phyloP scores from a whole-genome alignment of 1,139 yeast genomes.

The Candida sanyaensis region DNA sequence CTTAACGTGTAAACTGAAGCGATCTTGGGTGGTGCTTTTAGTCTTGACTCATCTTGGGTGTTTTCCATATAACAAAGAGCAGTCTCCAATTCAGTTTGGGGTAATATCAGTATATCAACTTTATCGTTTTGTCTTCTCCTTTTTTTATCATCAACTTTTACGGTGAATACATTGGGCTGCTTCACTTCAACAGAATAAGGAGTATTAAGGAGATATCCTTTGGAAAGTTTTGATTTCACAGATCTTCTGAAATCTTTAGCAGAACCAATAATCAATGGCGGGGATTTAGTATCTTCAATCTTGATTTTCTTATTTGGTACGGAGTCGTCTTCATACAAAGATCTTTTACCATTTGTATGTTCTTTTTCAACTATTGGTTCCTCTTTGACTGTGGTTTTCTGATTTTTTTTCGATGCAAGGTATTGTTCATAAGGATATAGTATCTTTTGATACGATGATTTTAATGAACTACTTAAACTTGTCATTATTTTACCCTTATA shows the following conservation, averaged over 20 bases:
- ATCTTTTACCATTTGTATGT: conserved; percentile 12
- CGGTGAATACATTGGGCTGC: conserved; percentile 25
- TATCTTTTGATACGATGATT: conserved; percentile 51
- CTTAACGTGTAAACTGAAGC: conserved; percentile 50
- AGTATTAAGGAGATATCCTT: conserved; percentile 51
- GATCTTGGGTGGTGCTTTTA: conserved; percentile 25
- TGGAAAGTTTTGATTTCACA: conserved; percentile 42
- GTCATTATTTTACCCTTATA: conserved; percentile 61
- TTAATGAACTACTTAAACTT: conserved; percentile 67
- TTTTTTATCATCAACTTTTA: conserved; percentile 17
- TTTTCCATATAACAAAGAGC: conserved; percentile 21
- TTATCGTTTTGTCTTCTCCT: conserved; percentile 20
- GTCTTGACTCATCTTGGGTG: conserved; percentile 29
- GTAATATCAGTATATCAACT: conserved; percentile 24
- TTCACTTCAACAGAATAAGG: conserved; percentile 39
- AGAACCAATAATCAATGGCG: conserved; percentile 49
- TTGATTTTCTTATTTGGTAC: conserved; percentile 7
- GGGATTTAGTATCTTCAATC: conserved; percentile 6
- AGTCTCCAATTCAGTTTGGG: conserved; percentile 29
- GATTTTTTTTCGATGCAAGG: conserved; percentile 11
- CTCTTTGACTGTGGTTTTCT: conserved; percentile 4
- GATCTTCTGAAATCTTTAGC: conserved; percentile 46
- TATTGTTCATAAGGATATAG: conserved; percentile 35
- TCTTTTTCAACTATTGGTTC: neutral
- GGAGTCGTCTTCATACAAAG: conserved; percentile 6